Conservation (phyloP, 169 alveolate genomes). For the Eimeria zaria region DNA sequence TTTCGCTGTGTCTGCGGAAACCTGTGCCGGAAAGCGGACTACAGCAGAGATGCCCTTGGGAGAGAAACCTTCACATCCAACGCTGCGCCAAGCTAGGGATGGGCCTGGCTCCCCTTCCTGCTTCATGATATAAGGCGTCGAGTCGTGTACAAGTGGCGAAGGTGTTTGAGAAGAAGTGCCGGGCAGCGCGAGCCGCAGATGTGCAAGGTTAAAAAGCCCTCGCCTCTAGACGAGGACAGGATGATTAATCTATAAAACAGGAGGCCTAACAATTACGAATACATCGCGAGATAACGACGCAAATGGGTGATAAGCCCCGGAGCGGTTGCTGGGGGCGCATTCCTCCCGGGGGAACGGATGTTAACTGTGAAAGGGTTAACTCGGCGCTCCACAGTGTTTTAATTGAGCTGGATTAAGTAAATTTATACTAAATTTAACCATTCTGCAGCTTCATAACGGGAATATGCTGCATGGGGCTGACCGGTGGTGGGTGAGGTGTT, state of each 20-base stretch:
- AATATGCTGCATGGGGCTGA: not conserved
- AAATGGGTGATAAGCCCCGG: not conserved
- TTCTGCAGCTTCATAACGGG: not conserved
- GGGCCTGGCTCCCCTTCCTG: not conserved
- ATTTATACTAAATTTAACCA: not conserved
- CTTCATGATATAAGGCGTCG: not conserved
- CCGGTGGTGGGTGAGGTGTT: slow-evolving; percentile 23
- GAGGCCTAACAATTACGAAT: not conserved
- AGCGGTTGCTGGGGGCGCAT: not conserved
- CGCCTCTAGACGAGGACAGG: not conserved
- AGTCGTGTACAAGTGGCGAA: not conserved
- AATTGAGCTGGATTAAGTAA: not conserved
- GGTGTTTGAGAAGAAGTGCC: not conserved
- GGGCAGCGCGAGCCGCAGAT: not conserved
- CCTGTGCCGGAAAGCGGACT: not conserved
- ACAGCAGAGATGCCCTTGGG: slow-evolving; percentile 58
- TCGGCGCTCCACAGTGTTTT: not conserved
- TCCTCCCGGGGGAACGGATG: not conserved
- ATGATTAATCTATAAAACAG: not conserved
- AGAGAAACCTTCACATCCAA: not conserved
- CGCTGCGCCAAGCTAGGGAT: slow-evolving; percentile 1
- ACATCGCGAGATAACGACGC: not conserved
- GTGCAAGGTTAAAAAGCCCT: not conserved
- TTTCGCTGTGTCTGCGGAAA: not conserved
- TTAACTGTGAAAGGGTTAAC: not conserved